phyloP scores from a whole-genome alignment of 2,329 filamentous ascomycete species.

The Aspergillus udagawae region DNA sequence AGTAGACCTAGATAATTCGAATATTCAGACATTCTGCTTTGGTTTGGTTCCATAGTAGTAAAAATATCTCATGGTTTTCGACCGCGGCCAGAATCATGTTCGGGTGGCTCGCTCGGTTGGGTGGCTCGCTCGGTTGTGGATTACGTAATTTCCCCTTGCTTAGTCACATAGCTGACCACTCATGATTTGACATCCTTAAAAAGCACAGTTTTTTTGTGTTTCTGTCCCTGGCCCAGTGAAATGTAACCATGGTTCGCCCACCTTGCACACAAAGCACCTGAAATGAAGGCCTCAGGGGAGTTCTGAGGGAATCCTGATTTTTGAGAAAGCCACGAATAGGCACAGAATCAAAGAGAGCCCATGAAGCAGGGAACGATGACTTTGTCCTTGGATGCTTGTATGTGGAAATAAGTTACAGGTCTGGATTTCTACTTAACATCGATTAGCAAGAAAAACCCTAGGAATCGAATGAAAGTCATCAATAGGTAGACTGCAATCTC shows the following conservation, averaged over 20 bases:
- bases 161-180: not conserved
- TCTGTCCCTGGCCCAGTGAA: not conserved
- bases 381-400: not conserved
- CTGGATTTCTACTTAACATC: too few relatives aligned
- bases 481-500: not conserved
- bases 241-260: not conserved
- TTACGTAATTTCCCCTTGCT: not conserved
- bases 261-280: not conserved
- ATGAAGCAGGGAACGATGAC: not conserved
- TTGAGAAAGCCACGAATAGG: not conserved
- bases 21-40: too few relatives aligned
- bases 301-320: not conserved
- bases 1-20: too few relatives aligned
- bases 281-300: not conserved
- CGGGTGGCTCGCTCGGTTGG: too few relatives aligned
- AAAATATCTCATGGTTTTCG: too few relatives aligned
- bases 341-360: not conserved
- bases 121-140: too few relatives aligned
- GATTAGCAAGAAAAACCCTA: not conserved
- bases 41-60: too few relatives aligned
- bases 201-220: not conserved
- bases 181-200: not conserved
- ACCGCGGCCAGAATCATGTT: too few relatives aligned
- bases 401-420: not conserved
- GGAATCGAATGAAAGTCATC: not conserved